Conservation (phyloP, 179 eudicot species). For the Patellifolia procumbens region DNA sequence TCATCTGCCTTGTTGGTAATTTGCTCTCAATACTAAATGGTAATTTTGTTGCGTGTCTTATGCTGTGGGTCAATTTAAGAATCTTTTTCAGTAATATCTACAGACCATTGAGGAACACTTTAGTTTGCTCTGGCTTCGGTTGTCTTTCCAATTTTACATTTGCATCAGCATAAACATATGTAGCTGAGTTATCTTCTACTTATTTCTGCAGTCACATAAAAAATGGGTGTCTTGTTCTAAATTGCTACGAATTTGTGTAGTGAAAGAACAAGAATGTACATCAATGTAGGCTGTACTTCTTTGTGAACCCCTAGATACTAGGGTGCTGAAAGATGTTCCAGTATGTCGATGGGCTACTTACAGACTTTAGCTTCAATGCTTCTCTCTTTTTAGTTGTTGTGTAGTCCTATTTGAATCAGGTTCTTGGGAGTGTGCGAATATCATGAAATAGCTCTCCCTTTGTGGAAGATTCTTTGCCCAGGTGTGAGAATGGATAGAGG, state of each 20-base stretch:
- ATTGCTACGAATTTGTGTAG: neutral
- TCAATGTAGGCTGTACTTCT: neutral
- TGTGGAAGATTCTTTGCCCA: constrained; percentile 82
- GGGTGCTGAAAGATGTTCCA: constrained; percentile 5
- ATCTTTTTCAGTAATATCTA: neutral
- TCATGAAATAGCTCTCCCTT: constrained; percentile 38
- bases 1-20: constrained; percentile 16
- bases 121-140: neutral
- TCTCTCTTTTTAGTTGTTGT: neutral
- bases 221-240: neutral
- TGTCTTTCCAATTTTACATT: constrained; percentile 13
- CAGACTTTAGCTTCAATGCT: constrained; percentile 11
- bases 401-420: constrained; percentile 8
- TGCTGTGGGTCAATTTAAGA: constrained; percentile 5
- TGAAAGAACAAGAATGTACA: neutral
- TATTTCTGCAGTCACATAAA: neutral
- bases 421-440: constrained; percentile 12
- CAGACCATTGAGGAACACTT: neutral
- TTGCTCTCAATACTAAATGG: constrained; percentile 19
- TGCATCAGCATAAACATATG: constrained; percentile 12
- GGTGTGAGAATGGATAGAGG: constrained; percentile 89
- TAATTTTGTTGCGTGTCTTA: constrained; percentile 11
- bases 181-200: neutral
- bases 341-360: constrained; percentile 30
- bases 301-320: constrained; percentile 9